Percentiles rank a stretch among this genome's conserved stretches.
These are phyloP conservation scores for Hanseniaspora sp. DNA, from an alignment of 1,139 yeast genomes.

Conservation along the genomic window DNA sequence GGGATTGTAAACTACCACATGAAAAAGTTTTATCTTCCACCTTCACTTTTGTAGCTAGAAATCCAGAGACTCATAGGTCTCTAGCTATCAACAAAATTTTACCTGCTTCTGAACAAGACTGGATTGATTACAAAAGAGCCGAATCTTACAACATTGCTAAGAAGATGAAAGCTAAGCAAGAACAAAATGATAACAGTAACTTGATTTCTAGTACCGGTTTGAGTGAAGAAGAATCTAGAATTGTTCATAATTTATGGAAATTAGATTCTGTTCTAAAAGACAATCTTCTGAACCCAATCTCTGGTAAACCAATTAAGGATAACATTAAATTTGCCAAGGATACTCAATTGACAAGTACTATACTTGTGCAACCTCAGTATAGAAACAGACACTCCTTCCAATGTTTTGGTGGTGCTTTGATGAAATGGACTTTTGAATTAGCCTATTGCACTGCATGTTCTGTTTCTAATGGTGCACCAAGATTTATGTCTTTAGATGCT, in stretches of 20 bases:
- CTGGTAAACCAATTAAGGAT: conserved; percentile 27
- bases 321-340: conserved; percentile 53
- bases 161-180: conserved; percentile 60
- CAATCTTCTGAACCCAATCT: conserved; percentile 6
- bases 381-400: conserved; percentile 86
- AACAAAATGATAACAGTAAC: conserved; percentile 26
- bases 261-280: conserved; percentile 35
- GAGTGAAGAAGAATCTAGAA: conserved; percentile 54
- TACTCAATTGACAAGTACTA: conserved; percentile 58
- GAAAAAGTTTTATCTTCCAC: conserved; percentile 64
- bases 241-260: conserved; percentile 70
- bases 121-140: conserved; percentile 77
- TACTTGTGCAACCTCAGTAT: conserved; percentile 92
- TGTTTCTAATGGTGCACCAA: conserved; percentile 68
- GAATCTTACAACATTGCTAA: conserved; percentile 81
- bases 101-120: conserved; percentile 62
- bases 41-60: conserved; percentile 90
- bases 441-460: conserved; percentile 90
- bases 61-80: conserved; percentile 77
- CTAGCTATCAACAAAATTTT: conserved; percentile 72
- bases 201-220: conserved; percentile 51
- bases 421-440: conserved; percentile 83
- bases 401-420: conserved; percentile 87
- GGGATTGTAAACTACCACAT: conserved; percentile 33
- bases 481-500: conserved; percentile 80